Evolutionary conservation across 345 rosid genomes (phyloP).

Genomic region (Toxicodendron radicans): DNA sequence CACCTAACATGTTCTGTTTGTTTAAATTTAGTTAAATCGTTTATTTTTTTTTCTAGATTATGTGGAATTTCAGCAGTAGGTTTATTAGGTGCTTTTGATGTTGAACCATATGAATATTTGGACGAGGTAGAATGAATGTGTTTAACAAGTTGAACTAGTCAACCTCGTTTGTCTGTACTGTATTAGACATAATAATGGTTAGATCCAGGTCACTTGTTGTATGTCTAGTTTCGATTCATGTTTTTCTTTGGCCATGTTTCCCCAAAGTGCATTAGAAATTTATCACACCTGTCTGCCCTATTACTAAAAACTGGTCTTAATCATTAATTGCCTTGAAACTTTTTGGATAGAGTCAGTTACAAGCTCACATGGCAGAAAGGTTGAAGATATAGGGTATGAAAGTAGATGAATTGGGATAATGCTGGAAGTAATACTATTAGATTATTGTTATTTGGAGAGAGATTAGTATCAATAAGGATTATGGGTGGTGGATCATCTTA

Average conservation of each 20-base stretch:
- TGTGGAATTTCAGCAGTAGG: background rate
- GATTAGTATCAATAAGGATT: background rate
- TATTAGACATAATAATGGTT: conserved; percentile 3
- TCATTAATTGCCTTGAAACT: background rate
- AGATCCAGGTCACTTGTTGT: background rate
- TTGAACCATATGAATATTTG: background rate
- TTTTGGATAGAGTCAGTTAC: background rate
- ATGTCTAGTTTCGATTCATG: conserved; percentile 7
- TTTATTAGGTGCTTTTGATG: background rate
- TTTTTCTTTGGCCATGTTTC: background rate
- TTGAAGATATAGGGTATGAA: background rate
- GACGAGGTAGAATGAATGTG: background rate
- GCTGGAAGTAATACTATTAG: background rate
- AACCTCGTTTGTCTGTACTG: background rate
- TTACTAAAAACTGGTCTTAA: background rate
- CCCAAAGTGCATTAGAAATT: background rate
- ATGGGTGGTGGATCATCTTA: background rate
- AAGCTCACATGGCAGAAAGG: background rate
- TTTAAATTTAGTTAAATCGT: background rate
- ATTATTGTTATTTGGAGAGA: background rate
- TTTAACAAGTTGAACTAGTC: background rate
- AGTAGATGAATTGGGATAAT: background rate
- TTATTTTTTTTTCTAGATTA: background rate
- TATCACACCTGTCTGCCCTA: background rate
- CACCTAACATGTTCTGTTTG: background rate